Percentiles rank a stretch among this genome's conserved stretches.
Conservation (phyloP, 2,329 filamentous ascomycete species). For the Arthroderma sp. region DNA sequence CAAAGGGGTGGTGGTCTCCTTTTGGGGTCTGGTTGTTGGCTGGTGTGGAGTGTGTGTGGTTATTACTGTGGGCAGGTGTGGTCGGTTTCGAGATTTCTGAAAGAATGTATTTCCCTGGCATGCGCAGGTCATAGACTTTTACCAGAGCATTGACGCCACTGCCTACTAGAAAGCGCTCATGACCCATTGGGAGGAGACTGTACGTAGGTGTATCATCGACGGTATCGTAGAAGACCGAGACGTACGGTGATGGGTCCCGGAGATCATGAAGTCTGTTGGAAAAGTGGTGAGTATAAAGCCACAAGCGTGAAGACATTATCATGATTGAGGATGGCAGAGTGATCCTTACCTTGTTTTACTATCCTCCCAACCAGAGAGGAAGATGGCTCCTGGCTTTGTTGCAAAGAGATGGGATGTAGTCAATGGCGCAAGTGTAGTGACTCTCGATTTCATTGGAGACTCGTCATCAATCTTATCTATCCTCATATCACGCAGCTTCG, state of each 20-base stretch:
- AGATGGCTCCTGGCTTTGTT: conserved; percentile 35
- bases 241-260: conserved; percentile 37
- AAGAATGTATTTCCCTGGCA: conserved; percentile 19
- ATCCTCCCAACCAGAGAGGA: conserved; percentile 49
- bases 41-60: conserved; percentile 1
- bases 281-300: neutral
- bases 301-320: neutral
- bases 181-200: conserved; percentile 43
- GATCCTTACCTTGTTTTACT: conserved; percentile 33
- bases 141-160: conserved; percentile 44
- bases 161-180: conserved; percentile 45
- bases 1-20: neutral
- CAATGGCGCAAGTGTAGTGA: conserved; percentile 27
- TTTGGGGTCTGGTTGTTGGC: neutral
- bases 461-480: conserved; percentile 24
- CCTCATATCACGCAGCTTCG: conserved; percentile 22
- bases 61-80: conserved; percentile 1
- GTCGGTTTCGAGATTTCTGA: conserved; percentile 17
- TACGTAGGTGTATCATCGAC: conserved; percentile 48
- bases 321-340: neutral
- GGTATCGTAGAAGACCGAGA: conserved; percentile 40
- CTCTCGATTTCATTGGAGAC: conserved; percentile 15
- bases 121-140: conserved; percentile 50
- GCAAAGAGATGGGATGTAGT: conserved; percentile 12
- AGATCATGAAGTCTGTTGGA: conserved; percentile 44